Base-by-base conservation (phyloP, 768 basidiomycete species). In the Leccinum imitatum region DNA sequence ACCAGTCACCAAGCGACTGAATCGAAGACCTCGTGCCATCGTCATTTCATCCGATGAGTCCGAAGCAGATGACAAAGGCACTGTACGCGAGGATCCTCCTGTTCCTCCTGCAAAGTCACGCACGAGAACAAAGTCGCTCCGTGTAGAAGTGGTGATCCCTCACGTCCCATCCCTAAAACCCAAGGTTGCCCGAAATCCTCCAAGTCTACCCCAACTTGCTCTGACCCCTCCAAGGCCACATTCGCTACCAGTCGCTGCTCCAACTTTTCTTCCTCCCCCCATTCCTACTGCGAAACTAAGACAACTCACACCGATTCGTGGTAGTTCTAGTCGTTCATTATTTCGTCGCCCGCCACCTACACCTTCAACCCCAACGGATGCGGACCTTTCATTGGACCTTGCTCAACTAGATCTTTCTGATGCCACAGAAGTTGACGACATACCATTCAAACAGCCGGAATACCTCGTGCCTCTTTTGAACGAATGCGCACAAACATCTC, bases 401-500 rank as follows among this genome's bases (percentile, higher is more conserved):
- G 69, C 63, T 2, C 69, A 69, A 31, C 61, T 83, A 50, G 81
- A 87, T 64, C 70, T 87, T 51, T 71, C 74, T 27, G 80, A 83
- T 27, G 66, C 81, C 41, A 76, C 76, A 25, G 77, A 87, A 57
- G 75, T 84, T 39, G 78, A 79, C 30, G 77, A 79, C 23, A 72
- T 84, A 17, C 65, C 37, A 65, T 80, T 56, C 74, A 66, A 54
- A 71, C 77, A 56, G 25, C 86, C 88, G 1, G 75, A 76, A 46
- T 83, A 87, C 64, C 81, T 93, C 4, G 64, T 74, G 33, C 84
- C 88, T 3, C 78, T 93, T 2, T 75, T 93, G n/a, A 75, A 77
- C 13, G 89, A 91, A 71, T 93, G 91, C 64, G 75, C 79, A 31
- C 91, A 93, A 70, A 77, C 75, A 30, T 81, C 82, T 14, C 83